Conservation (phyloP, 1,284 basidiomycete genomes). For the Xerocomus amazonicus region DNA sequence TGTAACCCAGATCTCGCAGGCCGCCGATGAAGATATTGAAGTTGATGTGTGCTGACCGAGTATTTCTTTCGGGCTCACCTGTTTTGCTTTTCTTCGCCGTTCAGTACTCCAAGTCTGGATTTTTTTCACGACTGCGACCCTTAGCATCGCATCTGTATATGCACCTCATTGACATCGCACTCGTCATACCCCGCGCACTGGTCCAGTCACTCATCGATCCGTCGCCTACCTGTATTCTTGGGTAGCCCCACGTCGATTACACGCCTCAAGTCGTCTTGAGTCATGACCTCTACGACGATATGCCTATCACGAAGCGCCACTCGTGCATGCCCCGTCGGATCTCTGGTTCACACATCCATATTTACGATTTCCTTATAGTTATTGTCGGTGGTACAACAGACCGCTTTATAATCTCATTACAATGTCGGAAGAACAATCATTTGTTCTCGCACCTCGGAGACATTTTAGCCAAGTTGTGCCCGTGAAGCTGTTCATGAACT, state of each 20-base stretch:
- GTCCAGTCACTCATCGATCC: slow-evolving; percentile 1
- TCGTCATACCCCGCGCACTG: slow-evolving; percentile 23
- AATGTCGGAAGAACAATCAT: background rate
- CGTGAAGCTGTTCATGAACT: background rate
- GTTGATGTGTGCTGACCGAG: slow-evolving; percentile 25
- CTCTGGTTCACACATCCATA: slow-evolving; percentile 6
- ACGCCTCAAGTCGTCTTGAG: background rate
- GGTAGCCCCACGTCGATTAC: slow-evolving; percentile 12
- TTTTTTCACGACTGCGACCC: slow-evolving; percentile 4
- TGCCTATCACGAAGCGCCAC: slow-evolving; percentile 6
- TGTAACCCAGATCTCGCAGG: slow-evolving; percentile 6
- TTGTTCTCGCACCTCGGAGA: background rate
- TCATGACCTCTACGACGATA: slow-evolving; percentile 5
- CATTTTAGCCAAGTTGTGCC: background rate
- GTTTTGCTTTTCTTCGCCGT: slow-evolving; percentile 3
- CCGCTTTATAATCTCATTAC: slow-evolving; percentile 18
- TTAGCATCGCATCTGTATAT: slow-evolving; percentile 14
- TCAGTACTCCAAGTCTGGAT: background rate
- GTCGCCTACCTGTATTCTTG: slow-evolving; percentile 19
- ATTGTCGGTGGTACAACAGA: slow-evolving; percentile 15
- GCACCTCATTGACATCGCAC: slow-evolving; percentile 17
- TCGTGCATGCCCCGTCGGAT: background rate
- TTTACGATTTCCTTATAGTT: slow-evolving; percentile 22
- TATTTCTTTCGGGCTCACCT: background rate
- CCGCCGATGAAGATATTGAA: slow-evolving; percentile 29